Base-by-base conservation (phyloP, 768 basidiomycete species). In the Tulasnella sp. region DNA sequence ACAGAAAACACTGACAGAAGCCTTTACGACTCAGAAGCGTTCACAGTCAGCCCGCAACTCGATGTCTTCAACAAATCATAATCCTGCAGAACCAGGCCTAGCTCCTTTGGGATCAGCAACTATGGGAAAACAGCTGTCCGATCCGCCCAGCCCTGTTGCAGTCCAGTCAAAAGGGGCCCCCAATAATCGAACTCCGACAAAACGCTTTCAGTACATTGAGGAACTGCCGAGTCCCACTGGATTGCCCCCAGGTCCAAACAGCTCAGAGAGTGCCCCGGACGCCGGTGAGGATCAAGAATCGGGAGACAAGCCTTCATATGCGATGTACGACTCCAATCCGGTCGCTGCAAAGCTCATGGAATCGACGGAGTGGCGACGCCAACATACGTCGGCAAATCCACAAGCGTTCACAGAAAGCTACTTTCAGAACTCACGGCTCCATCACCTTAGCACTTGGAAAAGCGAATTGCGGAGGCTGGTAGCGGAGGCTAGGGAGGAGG, bases 381-480 rank as follows among this genome's bases (percentile, higher is more conserved):
- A 91, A 29, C 90, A 99, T 82, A 99, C 97, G 0, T 92, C 95
- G 11, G 88, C 89, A 9, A 91, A 93, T 0, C 81, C 81, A 12
- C 89, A 91, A 0, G 92, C 91, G 78, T 99, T 96, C 82, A 90
- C 98, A 75, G 91, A 94, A 54, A 91, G 89, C 0, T 97, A 90
- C 81, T 90, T 88, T 77, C 83, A 85, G 78, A 91, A 97, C 81
- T 94, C 92, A 0, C 91, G 97, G 1, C 85, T 99, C n/a, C 97
- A 99, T 79, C 92, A 96, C 80, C 83, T 99, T 14, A 90, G 93
- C 6, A 91, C 89, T 1, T 97, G 94, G 93, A 99, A 99, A 82
- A 88, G 93, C 0, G 96, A 99, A 80, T 86, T 98, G 49, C 91
- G 90, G 80, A 85, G 86, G 19, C 87, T 97, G 11, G 93, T 97